Base-by-base conservation (phyloP, 164 flowering plant species). In the Berberis thunbergii region DNA sequence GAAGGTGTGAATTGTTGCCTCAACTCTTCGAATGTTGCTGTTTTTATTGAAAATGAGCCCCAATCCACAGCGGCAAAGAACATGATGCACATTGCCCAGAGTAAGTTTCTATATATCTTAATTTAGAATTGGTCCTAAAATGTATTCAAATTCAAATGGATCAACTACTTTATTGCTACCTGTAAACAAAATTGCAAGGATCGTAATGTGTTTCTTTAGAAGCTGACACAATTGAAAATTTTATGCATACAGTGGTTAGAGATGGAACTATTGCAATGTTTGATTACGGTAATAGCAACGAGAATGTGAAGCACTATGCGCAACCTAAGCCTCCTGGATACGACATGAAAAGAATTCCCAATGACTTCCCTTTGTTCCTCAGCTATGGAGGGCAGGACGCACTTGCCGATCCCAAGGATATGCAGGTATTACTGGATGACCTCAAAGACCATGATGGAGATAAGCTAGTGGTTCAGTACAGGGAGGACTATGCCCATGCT, bases 301-400 rank as follows among this genome's bases (percentile, higher is more conserved):
- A 75, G 39, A 87, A 91, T 75, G 66, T 50, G 74, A 62, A 78
- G 41, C 90, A 82, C 55, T 86, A 88, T 45, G 84, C 86, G 45
- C 86, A 83, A 61, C 66, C 86, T 3, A 76, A 69, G n/a, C 96
- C 97, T 63, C 90, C 97, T 0, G 67, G 42, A 2, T 91, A 91
- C 68, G 61, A 87, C 76, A 77, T 88, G 80, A 50, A 81, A 2
- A 81, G 69, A 70, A 83, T 91, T 12, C 91, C 93, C 1, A 73
- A 71, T 1, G 74, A 84, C 54, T 42, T 91, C 48, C 97, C 97
- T 42, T 77, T 91, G 9, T 86, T 79, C 75, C 70, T 91, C 10
- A 74, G 85, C 75, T 80, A 88, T 72, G 96, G 97, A 61, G 97
- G 96, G 2, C 48, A 71, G n/a, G 97, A 91, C 54, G 48, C 48